These are phyloP conservation scores for Friedmanniomyces endolithicus DNA, from an alignment of 495 filamentous ascomycete genomes.

Conservation along the genomic window DNA sequence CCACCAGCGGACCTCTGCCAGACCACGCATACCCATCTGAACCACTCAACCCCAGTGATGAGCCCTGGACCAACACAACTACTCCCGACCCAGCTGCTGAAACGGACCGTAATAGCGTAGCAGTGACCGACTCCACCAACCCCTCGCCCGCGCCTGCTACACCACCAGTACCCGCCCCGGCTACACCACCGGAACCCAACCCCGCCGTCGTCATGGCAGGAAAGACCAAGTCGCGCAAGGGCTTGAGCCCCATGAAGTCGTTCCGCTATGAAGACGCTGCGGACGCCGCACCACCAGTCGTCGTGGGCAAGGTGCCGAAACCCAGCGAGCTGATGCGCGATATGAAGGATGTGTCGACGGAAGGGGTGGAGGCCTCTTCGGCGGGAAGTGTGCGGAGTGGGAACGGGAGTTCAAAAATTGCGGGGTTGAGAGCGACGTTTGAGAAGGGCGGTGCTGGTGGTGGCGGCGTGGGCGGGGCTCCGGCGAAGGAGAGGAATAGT, in stretches of 20 bases:
- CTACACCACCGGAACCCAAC: no score
- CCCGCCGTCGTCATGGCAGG: not conserved
- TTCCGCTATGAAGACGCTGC: constrained; percentile 5
- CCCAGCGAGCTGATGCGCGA: not conserved
- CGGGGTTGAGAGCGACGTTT: constrained; percentile 12
- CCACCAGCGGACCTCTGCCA: no score
- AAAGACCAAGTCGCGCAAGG: not conserved
- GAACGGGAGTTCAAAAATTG: constrained; percentile 14
- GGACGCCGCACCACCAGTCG: not conserved
- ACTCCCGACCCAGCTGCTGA: not conserved
- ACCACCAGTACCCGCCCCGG: not conserved
- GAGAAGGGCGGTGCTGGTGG: not conserved
- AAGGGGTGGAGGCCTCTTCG: not conserved
- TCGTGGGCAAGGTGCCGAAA: not conserved
- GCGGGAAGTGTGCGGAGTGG: constrained; percentile 3
- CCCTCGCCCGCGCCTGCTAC: not conserved
- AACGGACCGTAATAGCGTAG: not conserved
- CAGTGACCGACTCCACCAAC: not conserved
- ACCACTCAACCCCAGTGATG: not conserved
- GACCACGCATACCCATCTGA: no score
- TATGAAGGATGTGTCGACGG: not conserved
- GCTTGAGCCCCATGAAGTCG: not conserved
- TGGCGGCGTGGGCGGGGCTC: no score
- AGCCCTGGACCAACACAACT: not conserved
- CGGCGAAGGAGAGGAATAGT: not conserved